These are phyloP conservation scores for Neopestalotiopsis sp. DNA, from an alignment of 2,329 filamentous ascomycete species.

Conservation along the genomic window DNA sequence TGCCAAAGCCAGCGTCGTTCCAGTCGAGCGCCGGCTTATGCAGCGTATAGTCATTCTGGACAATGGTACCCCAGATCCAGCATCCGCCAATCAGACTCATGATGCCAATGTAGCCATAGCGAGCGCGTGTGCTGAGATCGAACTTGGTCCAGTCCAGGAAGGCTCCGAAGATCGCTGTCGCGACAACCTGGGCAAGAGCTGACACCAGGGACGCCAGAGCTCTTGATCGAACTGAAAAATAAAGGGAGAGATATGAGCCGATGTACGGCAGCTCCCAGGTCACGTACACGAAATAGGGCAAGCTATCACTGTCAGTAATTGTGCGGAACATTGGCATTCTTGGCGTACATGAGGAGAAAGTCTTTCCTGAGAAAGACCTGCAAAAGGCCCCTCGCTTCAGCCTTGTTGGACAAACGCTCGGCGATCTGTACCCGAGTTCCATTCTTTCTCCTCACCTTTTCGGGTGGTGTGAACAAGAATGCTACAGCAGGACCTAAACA, in stretches of 20 bases:
- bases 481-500: slow-evolving; percentile 2
- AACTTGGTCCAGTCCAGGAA: slow-evolving; percentile 34
- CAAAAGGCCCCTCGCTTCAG: slow-evolving; percentile 22
- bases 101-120: slow-evolving; percentile 30
- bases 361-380: slow-evolving; percentile 12
- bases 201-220: slow-evolving; percentile 30
- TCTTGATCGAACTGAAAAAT: slow-evolving; percentile 28
- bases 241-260: slow-evolving; percentile 28
- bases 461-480: slow-evolving; percentile 9
- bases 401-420: slow-evolving; percentile 18
- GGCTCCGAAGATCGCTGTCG: slow-evolving; percentile 30
- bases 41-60: slow-evolving; percentile 34
- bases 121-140: slow-evolving; percentile 27
- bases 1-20: slow-evolving; percentile 31
- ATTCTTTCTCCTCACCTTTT: slow-evolving; percentile 16
- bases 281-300: slow-evolving; percentile 30
- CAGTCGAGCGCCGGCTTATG: slow-evolving; percentile 35
- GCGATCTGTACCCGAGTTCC: slow-evolving; percentile 21
- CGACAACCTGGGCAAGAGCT: slow-evolving; percentile 31
- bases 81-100: slow-evolving; percentile 33
- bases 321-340: neutral
- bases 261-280: slow-evolving; percentile 27
- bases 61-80: slow-evolving; percentile 36
- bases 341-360: slow-evolving; percentile 11
- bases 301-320: slow-evolving; percentile 17